Percentiles rank a stretch among this genome's conserved stretches.
These are phyloP conservation scores for Waltergamsia citrina DNA, from an alignment of 2,329 filamentous ascomycete species.

Conservation along the genomic window DNA sequence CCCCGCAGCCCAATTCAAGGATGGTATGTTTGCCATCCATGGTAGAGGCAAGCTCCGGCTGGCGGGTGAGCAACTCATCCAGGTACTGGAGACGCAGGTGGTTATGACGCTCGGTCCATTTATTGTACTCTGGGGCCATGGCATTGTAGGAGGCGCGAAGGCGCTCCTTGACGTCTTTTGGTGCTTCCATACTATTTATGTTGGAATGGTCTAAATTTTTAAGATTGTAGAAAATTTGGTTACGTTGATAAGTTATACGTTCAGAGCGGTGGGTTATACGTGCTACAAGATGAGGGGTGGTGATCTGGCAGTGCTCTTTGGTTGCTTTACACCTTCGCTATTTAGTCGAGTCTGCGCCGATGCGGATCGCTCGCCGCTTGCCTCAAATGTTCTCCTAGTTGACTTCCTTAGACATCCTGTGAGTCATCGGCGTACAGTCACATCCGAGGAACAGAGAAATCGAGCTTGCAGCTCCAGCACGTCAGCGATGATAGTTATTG, in stretches of 20 bases:
- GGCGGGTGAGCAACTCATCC: conserved; percentile 19
- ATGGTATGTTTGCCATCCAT: conserved; percentile 9
- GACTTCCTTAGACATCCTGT: no score
- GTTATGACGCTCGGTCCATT: conserved; percentile 24
- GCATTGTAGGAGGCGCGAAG: conserved; percentile 27
- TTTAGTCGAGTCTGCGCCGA: no score
- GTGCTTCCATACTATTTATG: conserved; percentile 4
- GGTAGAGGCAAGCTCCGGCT: conserved; percentile 8
- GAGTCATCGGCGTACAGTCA: no score
- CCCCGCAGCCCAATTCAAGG: conserved; percentile 33
- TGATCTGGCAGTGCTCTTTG: conserved; percentile 8
- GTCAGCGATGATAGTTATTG: no score
- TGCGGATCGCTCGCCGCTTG: no score
- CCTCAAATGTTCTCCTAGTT: no score
- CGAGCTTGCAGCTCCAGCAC: no score
- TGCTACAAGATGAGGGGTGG: no score
- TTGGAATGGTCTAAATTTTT: not conserved
- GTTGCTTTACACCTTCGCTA: not conserved
- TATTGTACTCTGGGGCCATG: conserved; percentile 28
- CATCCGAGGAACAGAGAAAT: no score
- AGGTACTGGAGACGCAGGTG: conserved; percentile 22
- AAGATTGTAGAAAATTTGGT: no score
- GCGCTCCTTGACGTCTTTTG: conserved; percentile 24
- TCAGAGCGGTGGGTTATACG: no score
- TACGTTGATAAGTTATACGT: no score